Base-by-base conservation (phyloP, 2,329 filamentous ascomycete genomes). In the Exophiala phaeomuriformis region DNA sequence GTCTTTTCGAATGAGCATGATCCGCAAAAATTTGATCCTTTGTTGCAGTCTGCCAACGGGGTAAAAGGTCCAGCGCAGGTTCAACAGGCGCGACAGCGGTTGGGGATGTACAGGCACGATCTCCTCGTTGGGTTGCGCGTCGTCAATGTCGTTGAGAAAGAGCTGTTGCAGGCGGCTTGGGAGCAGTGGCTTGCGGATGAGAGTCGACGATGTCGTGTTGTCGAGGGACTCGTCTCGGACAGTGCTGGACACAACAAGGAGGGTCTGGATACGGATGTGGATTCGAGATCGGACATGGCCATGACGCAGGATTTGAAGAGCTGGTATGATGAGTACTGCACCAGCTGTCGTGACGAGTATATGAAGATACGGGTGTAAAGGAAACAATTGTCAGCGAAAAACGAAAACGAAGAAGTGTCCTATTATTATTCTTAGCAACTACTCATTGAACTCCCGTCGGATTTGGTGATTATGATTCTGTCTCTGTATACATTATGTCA, bases 171-270 rank as follows among this genome's bases (percentile, higher is more conserved):
- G 64, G 85, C 86, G 0, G 91, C 96, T 69, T 98, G 90, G 85
- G 90, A 95, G 72, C 87, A 88, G 59, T 98, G 91, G 90, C 77
- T 97, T 31, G 71, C 80, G 2, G 85, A 88, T 61, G 93, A 98
- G 72, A 84, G 83, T 59, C 70, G 76, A 33, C 80, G 87, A 46
- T 98, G 93, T 68, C 81, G 81, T 52, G 80, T 85, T 65, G 68
- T 82, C 5, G 75, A 77, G 39, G 67, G 65, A 9, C 69, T 82
- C 61, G 65, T 80, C 7, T 63, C 64, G 28, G 56, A 63, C 12
- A 64, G 63, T 60, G 62, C 27, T 43, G 63, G 33, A 57, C 62
- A 27, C 46, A 19, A 19, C 19, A 19, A 19, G 19, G 19, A 19
- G 19, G 19, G 19, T 19, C 19, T 19, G 19, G 19, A 19, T 19